These are phyloP conservation scores for Trametes gibbosa DNA, from an alignment of 768 basidiomycete species.

Conservation along the genomic window DNA sequence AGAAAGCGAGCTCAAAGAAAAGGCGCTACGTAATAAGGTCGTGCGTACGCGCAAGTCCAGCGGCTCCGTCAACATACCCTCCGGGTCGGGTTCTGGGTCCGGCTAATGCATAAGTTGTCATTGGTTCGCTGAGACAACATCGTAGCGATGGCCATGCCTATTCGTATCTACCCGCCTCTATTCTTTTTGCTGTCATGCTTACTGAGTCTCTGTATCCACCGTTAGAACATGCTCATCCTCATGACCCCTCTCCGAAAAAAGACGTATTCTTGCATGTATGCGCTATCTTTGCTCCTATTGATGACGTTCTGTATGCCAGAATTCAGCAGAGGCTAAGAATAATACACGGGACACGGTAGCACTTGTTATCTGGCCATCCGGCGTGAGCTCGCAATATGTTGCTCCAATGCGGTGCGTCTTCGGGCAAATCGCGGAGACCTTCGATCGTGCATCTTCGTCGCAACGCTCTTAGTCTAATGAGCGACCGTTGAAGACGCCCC, in stretches of 20 bases:
- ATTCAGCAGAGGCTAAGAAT: conserved; percentile 1
- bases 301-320: conserved; percentile 8
- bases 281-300: conserved; percentile 12
- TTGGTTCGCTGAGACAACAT: too few relatives aligned
- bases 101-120: not conserved
- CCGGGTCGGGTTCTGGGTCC: not conserved
- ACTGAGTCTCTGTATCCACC: not conserved
- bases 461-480: not conserved
- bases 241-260: not conserved
- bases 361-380: not conserved
- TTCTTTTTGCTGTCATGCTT: not conserved
- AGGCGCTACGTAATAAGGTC: conserved; percentile 80
- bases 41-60: conserved; percentile 62
- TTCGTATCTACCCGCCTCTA: not conserved
- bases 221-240: not conserved
- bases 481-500: not conserved
- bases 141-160: not conserved
- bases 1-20: conserved; percentile 81
- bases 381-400: not conserved
- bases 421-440: conserved; percentile 5
- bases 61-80: conserved; percentile 8
- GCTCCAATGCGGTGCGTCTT: conserved; percentile 10
- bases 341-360: not conserved
- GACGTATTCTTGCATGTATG: conserved; percentile 16
- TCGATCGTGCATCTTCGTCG: not conserved